A percentile compares a stretch with the other conserved stretches of the same genome.
phyloP scores from a whole-genome alignment of 768 basidiomycete genomes.

The Coprinellus aureogranulatus region DNA sequence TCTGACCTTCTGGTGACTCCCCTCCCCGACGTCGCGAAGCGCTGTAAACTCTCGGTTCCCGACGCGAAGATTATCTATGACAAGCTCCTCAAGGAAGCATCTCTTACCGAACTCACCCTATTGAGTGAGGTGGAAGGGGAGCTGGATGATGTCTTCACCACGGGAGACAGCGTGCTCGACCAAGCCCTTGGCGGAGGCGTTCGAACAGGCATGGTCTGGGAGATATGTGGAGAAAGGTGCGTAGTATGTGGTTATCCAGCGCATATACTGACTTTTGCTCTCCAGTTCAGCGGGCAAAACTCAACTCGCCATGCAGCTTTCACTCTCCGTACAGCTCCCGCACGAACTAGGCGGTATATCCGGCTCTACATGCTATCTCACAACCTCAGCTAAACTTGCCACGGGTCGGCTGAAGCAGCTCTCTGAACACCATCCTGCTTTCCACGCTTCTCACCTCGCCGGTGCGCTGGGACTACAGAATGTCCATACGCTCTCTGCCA shows the following conservation, averaged over 20 bases:
- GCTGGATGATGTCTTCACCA: constrained; percentile 53
- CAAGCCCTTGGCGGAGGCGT: constrained; percentile 75
- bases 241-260: constrained; percentile 5
- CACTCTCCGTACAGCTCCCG: constrained; percentile 76
- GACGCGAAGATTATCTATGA: constrained; percentile 9
- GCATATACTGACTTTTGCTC: not conserved
- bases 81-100: constrained; percentile 1
- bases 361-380: constrained; percentile 76
- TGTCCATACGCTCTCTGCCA: constrained; percentile 60
- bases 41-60: constrained; percentile 6
- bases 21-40: constrained; percentile 3
- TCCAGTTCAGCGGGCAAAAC: constrained; percentile 91
- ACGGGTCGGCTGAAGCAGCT: constrained; percentile 71
- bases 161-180: constrained; percentile 74
- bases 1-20: constrained; percentile 7
- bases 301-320: constrained; percentile 83
- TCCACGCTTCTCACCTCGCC: constrained; percentile 29
- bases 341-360: constrained; percentile 50
- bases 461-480: constrained; percentile 41
- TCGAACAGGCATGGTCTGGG: constrained; percentile 78
- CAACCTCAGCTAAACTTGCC: constrained; percentile 66
- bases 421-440: constrained; percentile 41
- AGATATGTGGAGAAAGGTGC: constrained; percentile 87
- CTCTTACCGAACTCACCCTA: not conserved
- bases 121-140: not conserved